These are phyloP conservation scores for Hypericum perforatum DNA, from an alignment of 345 rosid genomes.

Conservation along the genomic window DNA sequence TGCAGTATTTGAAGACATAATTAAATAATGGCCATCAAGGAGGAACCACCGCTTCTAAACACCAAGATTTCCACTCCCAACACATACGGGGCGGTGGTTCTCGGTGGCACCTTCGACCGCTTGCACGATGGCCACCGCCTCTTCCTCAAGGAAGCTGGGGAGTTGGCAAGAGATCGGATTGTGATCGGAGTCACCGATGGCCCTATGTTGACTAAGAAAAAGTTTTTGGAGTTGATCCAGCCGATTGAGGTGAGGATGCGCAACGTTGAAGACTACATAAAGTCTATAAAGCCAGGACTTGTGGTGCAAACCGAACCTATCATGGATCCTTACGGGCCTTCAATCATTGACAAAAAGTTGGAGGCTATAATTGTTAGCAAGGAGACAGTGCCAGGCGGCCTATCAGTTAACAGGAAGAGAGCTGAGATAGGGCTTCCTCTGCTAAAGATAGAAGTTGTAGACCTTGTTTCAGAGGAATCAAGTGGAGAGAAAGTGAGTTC, in stretches of 20 bases:
- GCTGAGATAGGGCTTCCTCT: constrained; percentile 55
- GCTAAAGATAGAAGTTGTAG: constrained; percentile 77
- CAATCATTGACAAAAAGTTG: constrained; percentile 58
- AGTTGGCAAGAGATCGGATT: constrained; percentile 52
- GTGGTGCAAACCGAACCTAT: constrained; percentile 69
- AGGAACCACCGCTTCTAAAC: constrained; percentile 3
- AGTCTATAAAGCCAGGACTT: constrained; percentile 69
- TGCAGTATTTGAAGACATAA: no score
- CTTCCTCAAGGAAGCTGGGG: constrained; percentile 74
- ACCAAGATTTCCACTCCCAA: constrained; percentile 32
- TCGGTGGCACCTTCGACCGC: constrained; percentile 91
- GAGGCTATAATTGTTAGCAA: constrained; percentile 90
- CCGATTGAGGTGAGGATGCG: constrained; percentile 63
- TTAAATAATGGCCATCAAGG: constrained; percentile 2
- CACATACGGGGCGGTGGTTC: constrained; percentile 58
- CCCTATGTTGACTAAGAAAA: constrained; percentile 63
- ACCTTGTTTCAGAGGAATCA: constrained; percentile 59
- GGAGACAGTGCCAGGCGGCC: constrained; percentile 81
- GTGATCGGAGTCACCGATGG: constrained; percentile 85
- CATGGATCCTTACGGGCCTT: constrained; percentile 79
- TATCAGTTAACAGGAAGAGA: constrained; percentile 74
- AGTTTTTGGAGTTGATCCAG: constrained; percentile 62
- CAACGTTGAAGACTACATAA: constrained; percentile 57
- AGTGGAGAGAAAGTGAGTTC: constrained; percentile 66
- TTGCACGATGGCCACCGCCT: constrained; percentile 85